A percentile compares a stretch with the other conserved stretches of the same genome.
Evolutionary conservation across 2,329 filamentous ascomycete species (phyloP).

Genomic region (Cryphonectria naterciae): DNA sequence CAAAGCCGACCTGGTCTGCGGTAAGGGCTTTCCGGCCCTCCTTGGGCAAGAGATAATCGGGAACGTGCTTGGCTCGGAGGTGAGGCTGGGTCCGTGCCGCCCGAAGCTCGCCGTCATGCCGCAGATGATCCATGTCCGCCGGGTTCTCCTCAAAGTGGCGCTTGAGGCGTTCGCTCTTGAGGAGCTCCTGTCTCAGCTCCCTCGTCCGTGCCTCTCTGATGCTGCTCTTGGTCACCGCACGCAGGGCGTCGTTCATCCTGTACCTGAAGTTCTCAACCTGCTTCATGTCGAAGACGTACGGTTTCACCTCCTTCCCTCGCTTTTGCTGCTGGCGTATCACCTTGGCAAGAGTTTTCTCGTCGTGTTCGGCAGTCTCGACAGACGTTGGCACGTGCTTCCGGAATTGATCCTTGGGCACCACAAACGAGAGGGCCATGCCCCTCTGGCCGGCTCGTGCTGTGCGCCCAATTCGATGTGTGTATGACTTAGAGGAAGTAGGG

Average conservation of each 20-base stretch:
- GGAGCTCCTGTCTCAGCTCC: slow-evolving; percentile 84
- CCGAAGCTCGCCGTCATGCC: slow-evolving; percentile 87
- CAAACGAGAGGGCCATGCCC: slow-evolving; percentile 95
- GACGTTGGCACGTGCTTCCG: slow-evolving; percentile 89
- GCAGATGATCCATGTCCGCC: slow-evolving; percentile 80
- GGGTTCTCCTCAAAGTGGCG: slow-evolving; percentile 98
- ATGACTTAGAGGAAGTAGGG: slow-evolving; percentile 83
- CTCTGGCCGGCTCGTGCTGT: slow-evolving; percentile 89
- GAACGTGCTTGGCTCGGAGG: slow-evolving; percentile 76
- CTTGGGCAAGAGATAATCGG: slow-evolving; percentile 85
- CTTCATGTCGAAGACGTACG: slow-evolving; percentile 93
- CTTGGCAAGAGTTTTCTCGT: slow-evolving; percentile 81
- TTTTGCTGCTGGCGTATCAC: slow-evolving; percentile 81
- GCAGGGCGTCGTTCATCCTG: slow-evolving; percentile 88
- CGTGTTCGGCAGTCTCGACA: slow-evolving; percentile 74
- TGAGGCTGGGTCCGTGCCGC: slow-evolving; percentile 85
- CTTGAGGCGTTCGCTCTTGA: slow-evolving; percentile 93
- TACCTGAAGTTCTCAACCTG: slow-evolving; percentile 94
- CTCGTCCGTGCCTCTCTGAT: slow-evolving; percentile 87
- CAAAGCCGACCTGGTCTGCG: slow-evolving; percentile 73
- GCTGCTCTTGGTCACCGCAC: slow-evolving; percentile 86
- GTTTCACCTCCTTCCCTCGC: slow-evolving; percentile 78
- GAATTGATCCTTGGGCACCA: slow-evolving; percentile 79
- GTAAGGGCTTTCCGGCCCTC: slow-evolving; percentile 72
- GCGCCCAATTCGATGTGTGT: slow-evolving; percentile 94